Evolutionary conservation across 495 filamentous ascomycete species (phyloP).

Genomic region (Penicillium canariense): DNA sequence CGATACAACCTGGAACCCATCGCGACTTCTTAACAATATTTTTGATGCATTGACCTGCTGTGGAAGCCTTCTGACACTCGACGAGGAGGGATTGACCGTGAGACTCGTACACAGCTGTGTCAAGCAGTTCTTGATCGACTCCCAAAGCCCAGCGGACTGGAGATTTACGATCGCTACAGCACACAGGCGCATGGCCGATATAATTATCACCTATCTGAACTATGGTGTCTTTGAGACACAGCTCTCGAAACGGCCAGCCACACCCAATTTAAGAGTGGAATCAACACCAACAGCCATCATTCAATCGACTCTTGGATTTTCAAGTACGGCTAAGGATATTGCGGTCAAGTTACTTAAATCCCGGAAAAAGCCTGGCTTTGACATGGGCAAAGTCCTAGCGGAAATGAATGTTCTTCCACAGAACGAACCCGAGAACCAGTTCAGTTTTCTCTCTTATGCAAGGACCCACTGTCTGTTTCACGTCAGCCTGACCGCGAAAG

Average conservation of each 20-base stretch:
- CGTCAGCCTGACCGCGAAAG: background rate
- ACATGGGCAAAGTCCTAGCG: background rate
- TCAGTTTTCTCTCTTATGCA: background rate
- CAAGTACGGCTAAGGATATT: background rate
- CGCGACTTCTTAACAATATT: background rate
- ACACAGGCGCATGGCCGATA: slow-evolving; percentile 29
- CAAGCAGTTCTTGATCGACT: slow-evolving; percentile 38
- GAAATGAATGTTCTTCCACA: background rate
- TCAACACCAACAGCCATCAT: background rate
- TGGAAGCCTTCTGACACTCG: slow-evolving; percentile 42
- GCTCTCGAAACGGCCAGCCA: background rate
- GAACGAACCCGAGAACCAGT: background rate
- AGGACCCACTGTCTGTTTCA: background rate
- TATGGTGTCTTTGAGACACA: slow-evolving; percentile 24
- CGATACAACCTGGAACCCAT: background rate
- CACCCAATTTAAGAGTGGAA: background rate
- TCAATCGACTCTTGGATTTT: background rate
- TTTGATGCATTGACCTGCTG: slow-evolving; percentile 21
- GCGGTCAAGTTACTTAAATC: background rate
- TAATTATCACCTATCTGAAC: slow-evolving; percentile 42
- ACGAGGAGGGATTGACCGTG: slow-evolving; percentile 43
- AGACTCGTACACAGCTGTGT: slow-evolving; percentile 44
- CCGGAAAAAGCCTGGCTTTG: background rate
- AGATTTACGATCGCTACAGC: slow-evolving; percentile 10
- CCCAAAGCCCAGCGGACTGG: slow-evolving; percentile 15